Percentiles rank a stretch among this genome's conserved stretches.
Conservation (phyloP, 371 early-diverging fungal species). For the Batkoa obscura region DNA sequence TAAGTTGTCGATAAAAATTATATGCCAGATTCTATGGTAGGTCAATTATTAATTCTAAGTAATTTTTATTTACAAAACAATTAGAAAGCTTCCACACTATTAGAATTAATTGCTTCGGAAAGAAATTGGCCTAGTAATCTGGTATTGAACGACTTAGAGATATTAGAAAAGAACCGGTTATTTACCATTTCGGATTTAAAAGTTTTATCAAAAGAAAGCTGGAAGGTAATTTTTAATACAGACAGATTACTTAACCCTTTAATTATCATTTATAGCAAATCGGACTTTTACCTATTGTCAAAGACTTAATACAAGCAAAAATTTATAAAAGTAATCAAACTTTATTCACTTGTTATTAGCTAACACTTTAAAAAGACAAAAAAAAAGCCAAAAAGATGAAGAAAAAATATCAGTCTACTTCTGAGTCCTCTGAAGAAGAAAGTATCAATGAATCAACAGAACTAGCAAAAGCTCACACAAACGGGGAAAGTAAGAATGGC, state of each 20-base stretch:
- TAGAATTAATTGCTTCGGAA: slow-evolving; percentile 37
- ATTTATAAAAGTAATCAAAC: slow-evolving; percentile 5
- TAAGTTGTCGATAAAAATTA: too few relatives aligned
- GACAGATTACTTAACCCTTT: neutral
- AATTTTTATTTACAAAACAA: neutral
- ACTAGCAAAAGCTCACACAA: neutral
- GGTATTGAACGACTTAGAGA: slow-evolving; percentile 24
- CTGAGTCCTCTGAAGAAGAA: neutral
- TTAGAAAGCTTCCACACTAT: slow-evolving; percentile 27
- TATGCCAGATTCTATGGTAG: slow-evolving; percentile 3
- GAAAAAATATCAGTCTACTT: neutral
- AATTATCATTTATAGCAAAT: slow-evolving; percentile 14
- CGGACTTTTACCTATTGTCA: slow-evolving; percentile 22
- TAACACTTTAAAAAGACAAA: neutral
- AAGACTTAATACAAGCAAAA: slow-evolving; percentile 21
- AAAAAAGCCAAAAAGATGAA: neutral
- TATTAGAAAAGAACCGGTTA: slow-evolving; percentile 28
- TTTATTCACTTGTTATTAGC: neutral
- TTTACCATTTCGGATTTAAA: slow-evolving; percentile 36
- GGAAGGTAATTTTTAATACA: slow-evolving; percentile 20
- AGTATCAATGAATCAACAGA: neutral
- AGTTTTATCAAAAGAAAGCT: slow-evolving; percentile 32
- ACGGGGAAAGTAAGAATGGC: too few relatives aligned
- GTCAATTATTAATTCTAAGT: neutral
- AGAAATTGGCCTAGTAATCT: slow-evolving; percentile 31